These are phyloP conservation scores for Gliomastix tumulicola DNA, from an alignment of 2,329 filamentous ascomycete genomes.

Conservation along the genomic window DNA sequence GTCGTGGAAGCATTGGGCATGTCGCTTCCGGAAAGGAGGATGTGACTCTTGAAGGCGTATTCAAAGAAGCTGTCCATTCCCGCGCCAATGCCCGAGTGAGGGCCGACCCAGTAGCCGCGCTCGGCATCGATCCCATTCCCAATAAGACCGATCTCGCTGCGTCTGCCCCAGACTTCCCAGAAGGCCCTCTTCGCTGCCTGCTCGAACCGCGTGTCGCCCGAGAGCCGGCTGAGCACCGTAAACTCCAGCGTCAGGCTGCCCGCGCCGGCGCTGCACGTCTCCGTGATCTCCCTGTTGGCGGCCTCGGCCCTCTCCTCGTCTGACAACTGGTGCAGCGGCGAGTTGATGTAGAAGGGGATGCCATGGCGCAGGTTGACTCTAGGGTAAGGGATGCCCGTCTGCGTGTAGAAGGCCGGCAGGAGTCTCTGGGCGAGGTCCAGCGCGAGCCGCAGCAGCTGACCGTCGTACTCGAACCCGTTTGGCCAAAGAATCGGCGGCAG, in stretches of 20 bases:
- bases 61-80: constrained; percentile 98
- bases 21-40: constrained; percentile 74
- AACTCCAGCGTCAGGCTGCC: constrained; percentile 93
- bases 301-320: constrained; percentile 25
- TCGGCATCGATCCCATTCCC: constrained; percentile 91
- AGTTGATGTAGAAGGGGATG: constrained; percentile 87
- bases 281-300: constrained; percentile 66
- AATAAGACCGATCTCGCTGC: constrained; percentile 80
- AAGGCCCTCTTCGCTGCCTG: constrained; percentile 85
- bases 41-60: constrained; percentile 91
- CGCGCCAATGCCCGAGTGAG: constrained; percentile 89
- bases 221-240: constrained; percentile 80
- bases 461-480: constrained; percentile 76
- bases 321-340: constrained; percentile 58
- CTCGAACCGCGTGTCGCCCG: constrained; percentile 83
- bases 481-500: constrained; percentile 60
- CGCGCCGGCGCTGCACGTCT: constrained; percentile 95
- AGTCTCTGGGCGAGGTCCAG: constrained; percentile 77
- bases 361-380: constrained; percentile 86
- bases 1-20: constrained; percentile 39
- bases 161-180: constrained; percentile 90
- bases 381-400: constrained; percentile 89
- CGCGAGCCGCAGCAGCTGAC: constrained; percentile 84
- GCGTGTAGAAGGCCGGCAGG: constrained; percentile 85
- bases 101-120: constrained; percentile 79